Percentiles rank a stretch among this genome's conserved stretches.
These are phyloP conservation scores for Xerocomus brunneocitrinus DNA, from an alignment of 768 basidiomycete species.

Conservation along the genomic window DNA sequence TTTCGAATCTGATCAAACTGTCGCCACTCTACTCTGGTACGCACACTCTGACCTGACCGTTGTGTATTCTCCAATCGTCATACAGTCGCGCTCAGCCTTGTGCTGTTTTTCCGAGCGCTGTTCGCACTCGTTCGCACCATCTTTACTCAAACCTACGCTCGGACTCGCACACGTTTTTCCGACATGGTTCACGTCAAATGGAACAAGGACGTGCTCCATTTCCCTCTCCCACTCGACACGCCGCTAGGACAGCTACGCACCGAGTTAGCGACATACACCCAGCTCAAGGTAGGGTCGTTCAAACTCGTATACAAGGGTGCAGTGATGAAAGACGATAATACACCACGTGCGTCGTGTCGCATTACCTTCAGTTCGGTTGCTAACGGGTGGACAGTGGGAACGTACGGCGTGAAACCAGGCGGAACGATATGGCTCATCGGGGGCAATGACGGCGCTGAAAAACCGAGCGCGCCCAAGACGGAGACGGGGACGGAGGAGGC, in stretches of 20 bases:
- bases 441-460: conserved; percentile 26
- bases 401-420: conserved; percentile 67
- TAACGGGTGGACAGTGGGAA: conserved; percentile 48
- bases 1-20: conserved; percentile 24
- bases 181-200: conserved; percentile 47
- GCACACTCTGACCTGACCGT: background rate
- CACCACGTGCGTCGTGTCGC: conserved; percentile 45
- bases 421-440: conserved; percentile 71
- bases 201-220: conserved; percentile 46
- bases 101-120: conserved; percentile 29
- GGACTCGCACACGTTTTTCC: conserved; percentile 7
- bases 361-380: conserved; percentile 4
- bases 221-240: conserved; percentile 50
- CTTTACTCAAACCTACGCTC: background rate
- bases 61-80: background rate
- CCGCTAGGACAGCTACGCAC: conserved; percentile 55
- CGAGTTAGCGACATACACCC: conserved; percentile 68
- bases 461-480: conserved; percentile 17
- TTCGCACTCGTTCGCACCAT: conserved; percentile 18
- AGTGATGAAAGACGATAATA: conserved; percentile 79
- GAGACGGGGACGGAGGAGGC: conserved; percentile 37
- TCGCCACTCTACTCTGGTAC: conserved; percentile 26
- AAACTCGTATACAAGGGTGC: conserved; percentile 89
- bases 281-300: conserved; percentile 64
- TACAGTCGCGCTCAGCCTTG: conserved; percentile 30